These are phyloP conservation scores for Leccinellum rugosiceps DNA, from an alignment of 768 basidiomycete species.

Conservation along the genomic window DNA sequence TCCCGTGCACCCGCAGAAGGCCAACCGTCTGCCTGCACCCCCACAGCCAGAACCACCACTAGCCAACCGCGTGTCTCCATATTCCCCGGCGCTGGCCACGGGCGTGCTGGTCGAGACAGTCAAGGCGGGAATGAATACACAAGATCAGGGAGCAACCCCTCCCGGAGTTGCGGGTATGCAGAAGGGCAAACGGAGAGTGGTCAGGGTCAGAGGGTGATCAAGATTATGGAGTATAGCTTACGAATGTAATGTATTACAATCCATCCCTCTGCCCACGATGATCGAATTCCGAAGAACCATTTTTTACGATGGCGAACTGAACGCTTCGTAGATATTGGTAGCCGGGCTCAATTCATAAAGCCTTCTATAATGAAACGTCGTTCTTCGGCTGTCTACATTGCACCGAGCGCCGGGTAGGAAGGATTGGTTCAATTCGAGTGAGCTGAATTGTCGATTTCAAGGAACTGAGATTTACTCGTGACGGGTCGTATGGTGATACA, in stretches of 20 bases:
- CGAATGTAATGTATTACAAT: constrained; percentile 21
- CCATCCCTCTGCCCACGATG: neutral
- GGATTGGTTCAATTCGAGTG: too few species aligned
- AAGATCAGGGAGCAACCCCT: constrained; percentile 43
- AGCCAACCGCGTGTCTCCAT: constrained; percentile 70
- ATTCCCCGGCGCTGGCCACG: constrained; percentile 73
- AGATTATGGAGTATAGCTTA: constrained; percentile 4
- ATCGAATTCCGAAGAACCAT: too few species aligned
- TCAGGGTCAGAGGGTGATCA: constrained; percentile 60
- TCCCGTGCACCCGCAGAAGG: constrained; percentile 23
- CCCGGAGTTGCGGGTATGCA: constrained; percentile 35
- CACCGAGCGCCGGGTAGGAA: too few species aligned
- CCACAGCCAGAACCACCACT: constrained; percentile 75
- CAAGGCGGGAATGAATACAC: constrained; percentile 79
- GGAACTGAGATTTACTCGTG: too few species aligned
- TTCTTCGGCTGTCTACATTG: too few species aligned
- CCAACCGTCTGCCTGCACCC: constrained; percentile 59
- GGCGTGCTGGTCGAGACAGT: constrained; percentile 81
- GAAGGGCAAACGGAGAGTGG: constrained; percentile 80
- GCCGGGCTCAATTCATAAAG: too few species aligned
- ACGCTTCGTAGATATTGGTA: too few species aligned
- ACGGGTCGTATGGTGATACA: too few species aligned
- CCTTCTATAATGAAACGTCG: too few species aligned
- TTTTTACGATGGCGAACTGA: too few species aligned
- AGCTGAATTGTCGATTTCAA: too few species aligned